These are phyloP conservation scores for Ajuga chamaepitys DNA, from an alignment of 257 asterid species.

Conservation along the genomic window DNA sequence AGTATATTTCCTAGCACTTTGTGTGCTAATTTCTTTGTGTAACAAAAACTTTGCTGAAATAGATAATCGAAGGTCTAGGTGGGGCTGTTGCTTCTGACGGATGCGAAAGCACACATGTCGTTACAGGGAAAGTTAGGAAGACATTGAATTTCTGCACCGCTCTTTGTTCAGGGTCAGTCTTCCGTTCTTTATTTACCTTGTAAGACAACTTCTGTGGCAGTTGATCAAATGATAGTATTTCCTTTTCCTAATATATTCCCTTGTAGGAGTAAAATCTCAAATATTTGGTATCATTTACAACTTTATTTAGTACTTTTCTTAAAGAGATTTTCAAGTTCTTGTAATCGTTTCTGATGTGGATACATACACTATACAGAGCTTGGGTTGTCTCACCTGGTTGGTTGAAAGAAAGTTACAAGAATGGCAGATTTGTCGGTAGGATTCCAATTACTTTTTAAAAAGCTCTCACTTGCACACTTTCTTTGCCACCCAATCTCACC, in stretches of 20 bases:
- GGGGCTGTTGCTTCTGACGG: slow-evolving; percentile 84
- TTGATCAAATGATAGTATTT: no score
- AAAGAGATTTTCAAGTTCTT: neutral
- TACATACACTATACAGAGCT: slow-evolving; percentile 40
- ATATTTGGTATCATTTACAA: neutral
- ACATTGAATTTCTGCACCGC: slow-evolving; percentile 83
- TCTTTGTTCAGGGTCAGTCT: slow-evolving; percentile 90
- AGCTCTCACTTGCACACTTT: neutral
- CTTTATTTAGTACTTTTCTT: neutral
- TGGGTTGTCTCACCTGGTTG: slow-evolving; percentile 86
- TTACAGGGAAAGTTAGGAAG: slow-evolving; percentile 75
- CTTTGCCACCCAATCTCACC: neutral
- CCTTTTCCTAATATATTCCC: no score
- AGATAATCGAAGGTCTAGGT: slow-evolving; percentile 79
- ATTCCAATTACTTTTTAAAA: slow-evolving; percentile 2
- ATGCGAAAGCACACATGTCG: slow-evolving; percentile 63
- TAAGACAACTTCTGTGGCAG: no score
- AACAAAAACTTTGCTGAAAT: slow-evolving; percentile 16
- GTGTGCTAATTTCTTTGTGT: neutral
- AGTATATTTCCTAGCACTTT: neutral
- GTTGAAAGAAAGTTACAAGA: slow-evolving; percentile 84
- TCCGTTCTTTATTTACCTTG: no score
- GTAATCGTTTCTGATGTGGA: neutral
- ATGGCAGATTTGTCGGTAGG: slow-evolving; percentile 66
- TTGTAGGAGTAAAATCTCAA: neutral